Conservation (phyloP, 2,329 filamentous ascomycete species). For the Aphanocladium album region DNA sequence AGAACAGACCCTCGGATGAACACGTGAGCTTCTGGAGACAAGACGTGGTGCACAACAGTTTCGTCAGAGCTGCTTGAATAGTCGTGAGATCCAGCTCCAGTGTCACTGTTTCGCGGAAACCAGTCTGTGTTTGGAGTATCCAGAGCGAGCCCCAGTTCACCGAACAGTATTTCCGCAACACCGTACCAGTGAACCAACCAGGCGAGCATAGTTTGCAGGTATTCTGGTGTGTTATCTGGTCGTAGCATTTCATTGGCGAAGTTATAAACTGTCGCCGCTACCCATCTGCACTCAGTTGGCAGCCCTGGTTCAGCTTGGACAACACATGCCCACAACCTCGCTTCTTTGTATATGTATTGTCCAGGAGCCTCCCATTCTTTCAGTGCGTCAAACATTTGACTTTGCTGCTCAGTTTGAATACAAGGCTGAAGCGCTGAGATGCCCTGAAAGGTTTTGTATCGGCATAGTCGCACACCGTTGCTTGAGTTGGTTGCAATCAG, state of each 20-base stretch:
- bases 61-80: not conserved
- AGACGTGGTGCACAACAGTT: slow-evolving; percentile 1
- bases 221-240: slow-evolving; percentile 13
- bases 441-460: slow-evolving; percentile 24
- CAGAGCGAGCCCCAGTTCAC: slow-evolving; percentile 13
- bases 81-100: not conserved
- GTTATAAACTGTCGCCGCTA: slow-evolving; percentile 28
- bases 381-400: slow-evolving; percentile 21
- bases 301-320: slow-evolving; percentile 20
- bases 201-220: slow-evolving; percentile 20
- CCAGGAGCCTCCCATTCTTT: slow-evolving; percentile 17
- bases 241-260: slow-evolving; percentile 25
- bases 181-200: slow-evolving; percentile 28
- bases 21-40: not conserved
- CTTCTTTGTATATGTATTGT: slow-evolving; percentile 24
- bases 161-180: slow-evolving; percentile 22
- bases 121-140: slow-evolving; percentile 22
- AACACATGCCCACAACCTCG: slow-evolving; percentile 28
- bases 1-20: not conserved
- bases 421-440: slow-evolving; percentile 27
- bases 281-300: slow-evolving; percentile 27
- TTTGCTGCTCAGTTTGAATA: slow-evolving; percentile 16
- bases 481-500: not conserved
- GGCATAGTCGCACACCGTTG: slow-evolving; percentile 15
- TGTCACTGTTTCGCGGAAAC: slow-evolving; percentile 14